Evolutionary conservation across 495 filamentous ascomycete genomes (phyloP), one percentile per base, ranked within the genome.

Genomic region (Friedmanniomyces simplex): DNA sequence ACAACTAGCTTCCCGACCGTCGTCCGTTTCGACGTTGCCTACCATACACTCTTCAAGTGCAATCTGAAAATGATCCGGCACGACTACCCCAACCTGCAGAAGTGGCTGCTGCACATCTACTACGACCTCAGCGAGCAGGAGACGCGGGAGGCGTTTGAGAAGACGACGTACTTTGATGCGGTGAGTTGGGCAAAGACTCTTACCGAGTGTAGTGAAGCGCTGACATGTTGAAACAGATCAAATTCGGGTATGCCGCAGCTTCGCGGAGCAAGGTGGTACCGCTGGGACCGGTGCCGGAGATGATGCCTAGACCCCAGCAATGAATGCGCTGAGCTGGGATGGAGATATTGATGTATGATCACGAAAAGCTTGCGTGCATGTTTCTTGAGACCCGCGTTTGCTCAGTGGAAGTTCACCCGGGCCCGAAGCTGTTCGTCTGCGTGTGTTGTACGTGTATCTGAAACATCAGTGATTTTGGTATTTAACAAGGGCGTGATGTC

Each of bases 201-300:
- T 21, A n/a, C 37, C 2, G 32, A 34, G 4, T 7, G 25, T 16
- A 22, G 13, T n/a, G 2, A 34, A 6, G 39, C 14, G 18, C 39
- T 43, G 39, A 43, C 39, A 43, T 3, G 14, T 16, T n/a, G n/a
- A 51, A 28, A 22, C 39, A 68, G 62, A 63, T 63, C 47, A 70
- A 68, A 36, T 37, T 12, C 12, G 69, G 69, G 12, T 71, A 71
- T 50, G 28, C 70, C 21, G 46, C 18, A 13, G 62, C 63, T 2
- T 53, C 53, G 12, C 39, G 49, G 0, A 52, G 50, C 68, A 53
- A 75, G 3, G 83, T 87, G 56, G 83, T 83, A 2, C 85, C 84
- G 0, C 57, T 83, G 22, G 85, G 85, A 0, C 85, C 85, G 12
- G 67, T 78, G 60, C 85, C 85, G 10, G 73, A 85, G 65, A 77